Conservation (phyloP, 2,329 filamentous ascomycete genomes). For the Aurifilum marmelostoma region DNA sequence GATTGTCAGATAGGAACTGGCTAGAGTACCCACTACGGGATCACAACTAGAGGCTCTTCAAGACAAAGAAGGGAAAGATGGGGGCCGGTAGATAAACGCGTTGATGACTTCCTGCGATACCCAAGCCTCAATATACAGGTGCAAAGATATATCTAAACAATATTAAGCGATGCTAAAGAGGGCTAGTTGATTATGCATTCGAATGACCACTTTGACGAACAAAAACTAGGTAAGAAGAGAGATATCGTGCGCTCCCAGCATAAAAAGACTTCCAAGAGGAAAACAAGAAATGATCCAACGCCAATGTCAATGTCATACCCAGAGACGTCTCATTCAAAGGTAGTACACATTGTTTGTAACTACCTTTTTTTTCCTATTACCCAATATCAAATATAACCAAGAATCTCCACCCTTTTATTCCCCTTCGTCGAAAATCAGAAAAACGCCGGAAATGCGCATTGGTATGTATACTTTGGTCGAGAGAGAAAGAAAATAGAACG, state of each 20-base stretch:
- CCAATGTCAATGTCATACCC: too few species aligned
- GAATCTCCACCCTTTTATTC: neutral
- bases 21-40: neutral
- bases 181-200: too few species aligned
- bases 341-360: neutral
- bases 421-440: neutral
- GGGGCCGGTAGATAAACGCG: neutral
- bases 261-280: too few species aligned
- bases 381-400: neutral
- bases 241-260: too few species aligned
- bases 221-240: neutral
- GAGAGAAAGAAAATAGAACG: neutral
- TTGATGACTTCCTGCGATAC: neutral
- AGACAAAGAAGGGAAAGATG: neutral
- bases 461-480: neutral
- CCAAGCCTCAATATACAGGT: neutral
- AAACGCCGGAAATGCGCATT: constrained; percentile 1
- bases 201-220: too few species aligned
- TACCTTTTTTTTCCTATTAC: too few species aligned
- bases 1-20: too few species aligned
- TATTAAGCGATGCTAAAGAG: neutral
- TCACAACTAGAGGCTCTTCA: neutral
- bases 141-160: neutral
- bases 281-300: too few species aligned
- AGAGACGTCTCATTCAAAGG: neutral